These are phyloP conservation scores for Solanum appendiculatum DNA, from an alignment of 257 asterid species.

Conservation along the genomic window DNA sequence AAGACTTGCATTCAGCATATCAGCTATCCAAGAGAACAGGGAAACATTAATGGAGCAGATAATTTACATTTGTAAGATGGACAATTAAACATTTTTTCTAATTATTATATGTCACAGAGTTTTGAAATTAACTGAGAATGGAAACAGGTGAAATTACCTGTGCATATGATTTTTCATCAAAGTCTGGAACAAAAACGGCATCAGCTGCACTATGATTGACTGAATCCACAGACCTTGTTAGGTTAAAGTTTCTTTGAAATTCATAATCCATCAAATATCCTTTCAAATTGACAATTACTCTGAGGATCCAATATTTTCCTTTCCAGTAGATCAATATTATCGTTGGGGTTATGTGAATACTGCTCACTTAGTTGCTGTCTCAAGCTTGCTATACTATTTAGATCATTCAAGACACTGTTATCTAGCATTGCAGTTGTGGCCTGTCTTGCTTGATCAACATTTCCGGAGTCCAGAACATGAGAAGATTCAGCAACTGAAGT, in stretches of 20 bases:
- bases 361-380: slow-evolving; percentile 46
- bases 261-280: slow-evolving; percentile 37
- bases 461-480: slow-evolving; percentile 27
- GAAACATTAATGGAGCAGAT: not conserved
- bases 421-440: slow-evolving; percentile 33
- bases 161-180: slow-evolving; percentile 37
- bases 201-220: slow-evolving; percentile 29
- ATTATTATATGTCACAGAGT: not conserved
- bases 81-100: not conserved
- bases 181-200: slow-evolving; percentile 32
- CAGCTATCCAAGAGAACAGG: not conserved
- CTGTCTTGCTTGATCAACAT: slow-evolving; percentile 38
- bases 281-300: slow-evolving; percentile 33
- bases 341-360: slow-evolving; percentile 26
- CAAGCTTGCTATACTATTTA: slow-evolving; percentile 32
- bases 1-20: not conserved
- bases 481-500: slow-evolving; percentile 38
- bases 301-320: slow-evolving; percentile 27
- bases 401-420: slow-evolving; percentile 46
- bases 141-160: slow-evolving; percentile 30
- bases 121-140: not conserved
- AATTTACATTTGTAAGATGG: not conserved
- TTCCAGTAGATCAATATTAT: slow-evolving; percentile 35
- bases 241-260: slow-evolving; percentile 43
- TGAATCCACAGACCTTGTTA: slow-evolving; percentile 37